Conservation (phyloP, 1,284 basidiomycete genomes). For the Pyrrhoderma noxium region DNA sequence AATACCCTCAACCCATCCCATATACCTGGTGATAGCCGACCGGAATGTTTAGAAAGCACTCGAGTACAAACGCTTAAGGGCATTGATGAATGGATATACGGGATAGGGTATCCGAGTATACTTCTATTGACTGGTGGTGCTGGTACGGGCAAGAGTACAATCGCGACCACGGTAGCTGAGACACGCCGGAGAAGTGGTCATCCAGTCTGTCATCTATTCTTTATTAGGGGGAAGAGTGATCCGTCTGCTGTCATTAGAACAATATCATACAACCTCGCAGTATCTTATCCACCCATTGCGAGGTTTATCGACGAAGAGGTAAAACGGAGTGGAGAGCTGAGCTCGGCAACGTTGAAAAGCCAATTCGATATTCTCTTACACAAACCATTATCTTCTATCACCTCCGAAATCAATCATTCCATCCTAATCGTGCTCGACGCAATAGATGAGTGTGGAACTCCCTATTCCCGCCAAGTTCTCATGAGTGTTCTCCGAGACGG, state of each 20-base stretch:
- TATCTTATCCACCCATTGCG: neutral
- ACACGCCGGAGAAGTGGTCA: too few relatives aligned
- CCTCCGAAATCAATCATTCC: neutral
- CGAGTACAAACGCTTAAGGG: neutral
- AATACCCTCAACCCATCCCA: too few relatives aligned
- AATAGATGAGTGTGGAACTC: neutral
- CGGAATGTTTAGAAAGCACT: neutral
- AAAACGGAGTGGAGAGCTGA: neutral
- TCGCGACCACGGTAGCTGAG: slow-evolving; percentile 17
- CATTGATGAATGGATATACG: neutral
- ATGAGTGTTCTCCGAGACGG: neutral
- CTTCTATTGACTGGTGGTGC: slow-evolving; percentile 26
- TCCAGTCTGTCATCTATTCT: slow-evolving; percentile 7
- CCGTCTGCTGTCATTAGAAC: neutral
- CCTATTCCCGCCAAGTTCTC: neutral
- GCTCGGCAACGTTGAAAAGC: neutral
- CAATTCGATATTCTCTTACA: slow-evolving; percentile 3
- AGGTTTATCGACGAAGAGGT: neutral
- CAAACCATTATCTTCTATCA: neutral
- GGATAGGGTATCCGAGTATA: neutral
- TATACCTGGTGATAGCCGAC: neutral
- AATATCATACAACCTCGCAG: slow-evolving; percentile 1
- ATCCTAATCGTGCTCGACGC: neutral
- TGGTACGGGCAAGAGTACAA: slow-evolving; percentile 24
- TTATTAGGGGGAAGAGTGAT: slow-evolving; percentile 8